Conservation (phyloP, 1,284 basidiomycete genomes). For the Erythrobasidium hasegawianum region DNA sequence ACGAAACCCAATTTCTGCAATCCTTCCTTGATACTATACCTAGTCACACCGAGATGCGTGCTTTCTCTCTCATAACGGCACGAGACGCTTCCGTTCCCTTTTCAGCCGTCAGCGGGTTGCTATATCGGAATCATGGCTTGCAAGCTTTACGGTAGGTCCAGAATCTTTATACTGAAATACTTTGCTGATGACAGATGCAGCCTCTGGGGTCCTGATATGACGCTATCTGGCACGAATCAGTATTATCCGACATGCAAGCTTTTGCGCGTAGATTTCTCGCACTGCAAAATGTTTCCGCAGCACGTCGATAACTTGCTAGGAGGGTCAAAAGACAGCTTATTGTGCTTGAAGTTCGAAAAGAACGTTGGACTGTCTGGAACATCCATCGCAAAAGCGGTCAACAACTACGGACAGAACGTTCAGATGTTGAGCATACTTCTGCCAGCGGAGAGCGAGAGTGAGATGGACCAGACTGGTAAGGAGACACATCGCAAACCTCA, state of each 20-base stretch:
- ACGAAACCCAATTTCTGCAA: conserved; percentile 30
- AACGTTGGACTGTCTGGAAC: conserved; percentile 13
- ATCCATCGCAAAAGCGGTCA: conserved; percentile 23
- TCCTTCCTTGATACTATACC: conserved; percentile 26
- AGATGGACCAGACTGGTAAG: conserved; percentile 26
- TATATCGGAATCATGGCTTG: conserved; percentile 25
- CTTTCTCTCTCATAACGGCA: conserved; percentile 27
- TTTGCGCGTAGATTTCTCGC: conserved; percentile 18
- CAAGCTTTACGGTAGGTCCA: conserved; percentile 7
- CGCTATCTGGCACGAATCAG: conserved; percentile 23
- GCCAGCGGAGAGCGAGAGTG: conserved; percentile 28
- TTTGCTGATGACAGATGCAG: neutral
- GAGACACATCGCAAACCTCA: neutral
- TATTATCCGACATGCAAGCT: conserved; percentile 27
- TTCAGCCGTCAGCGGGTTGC: conserved; percentile 18
- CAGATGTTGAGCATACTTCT: conserved; percentile 30
- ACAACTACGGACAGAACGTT: conserved; percentile 23
- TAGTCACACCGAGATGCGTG: conserved; percentile 20
- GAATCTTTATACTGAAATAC: neutral
- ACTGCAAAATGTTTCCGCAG: conserved; percentile 24
- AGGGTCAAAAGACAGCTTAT: conserved; percentile 4
- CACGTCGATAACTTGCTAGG: conserved; percentile 22
- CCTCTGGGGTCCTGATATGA: conserved; percentile 24
- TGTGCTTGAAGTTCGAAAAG: conserved; percentile 27
- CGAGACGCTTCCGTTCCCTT: conserved; percentile 23